Evolutionary conservation across 345 rosid species (phyloP), one percentile per base, ranked within the genome.

Genomic region (Salix koriyanagi): DNA sequence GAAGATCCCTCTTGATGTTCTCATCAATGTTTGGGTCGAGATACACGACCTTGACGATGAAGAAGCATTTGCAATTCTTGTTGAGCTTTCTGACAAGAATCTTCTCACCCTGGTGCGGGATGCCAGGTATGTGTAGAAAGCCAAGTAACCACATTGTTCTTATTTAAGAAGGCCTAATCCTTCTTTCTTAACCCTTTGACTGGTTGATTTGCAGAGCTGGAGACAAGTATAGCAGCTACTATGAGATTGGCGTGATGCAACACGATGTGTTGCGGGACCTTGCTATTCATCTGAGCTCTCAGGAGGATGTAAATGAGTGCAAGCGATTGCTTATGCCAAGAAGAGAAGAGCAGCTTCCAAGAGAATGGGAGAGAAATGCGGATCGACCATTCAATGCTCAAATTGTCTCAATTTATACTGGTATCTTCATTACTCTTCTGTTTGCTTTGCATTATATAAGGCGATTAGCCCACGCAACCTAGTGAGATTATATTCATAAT

Each of bases 231-330:
- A 85, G 93, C 77, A 84, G 94, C 79, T 87, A 85, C 84, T 85
- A 88, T 69, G 98, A 96, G 78, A 85, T 92, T 34, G 86, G 83
- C 65, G 91, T 91, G 67, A 89, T 87, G 61, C 98, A 92, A 69
- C 99, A 96, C 79, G 99, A 96, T 82, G 97, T 93, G 76, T 77
- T 96, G 75, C 85, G 99, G 65, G 98, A 92, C 83, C 91, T 96
- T 7, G 97, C 99, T 12, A 81, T 96, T 82, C 84, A 91, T 82
- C 71, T 89, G 73, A 83, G 86, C 81, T 88, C 77, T 34, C 69
- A 25, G 8, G 92, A 83, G 21, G 77, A 85, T 30, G 76, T 91
- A 54, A 86, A 85, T 78, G 83, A 76, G 15, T 81, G 94, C 74
- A 69, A 76, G 67, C 69, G 96, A 46, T 70, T 96, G 41, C 73